These are phyloP conservation scores for Cytospora chrysosperma DNA, from an alignment of 2,329 filamentous ascomycete species.

Conservation along the genomic window DNA sequence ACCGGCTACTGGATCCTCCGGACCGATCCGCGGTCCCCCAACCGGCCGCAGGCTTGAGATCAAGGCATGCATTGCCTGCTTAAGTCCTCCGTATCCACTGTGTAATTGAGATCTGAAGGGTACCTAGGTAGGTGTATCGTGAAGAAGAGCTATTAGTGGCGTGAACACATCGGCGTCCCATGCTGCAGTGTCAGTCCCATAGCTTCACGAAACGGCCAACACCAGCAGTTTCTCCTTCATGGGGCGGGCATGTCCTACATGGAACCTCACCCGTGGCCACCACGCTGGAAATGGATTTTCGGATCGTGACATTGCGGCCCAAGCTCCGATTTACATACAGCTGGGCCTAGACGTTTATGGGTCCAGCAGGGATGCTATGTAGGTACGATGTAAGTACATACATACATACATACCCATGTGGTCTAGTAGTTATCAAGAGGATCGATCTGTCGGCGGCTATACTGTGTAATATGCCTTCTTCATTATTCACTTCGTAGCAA, in stretches of 20 bases:
- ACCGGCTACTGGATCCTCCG: neutral
- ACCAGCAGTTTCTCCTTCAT: neutral
- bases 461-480: neutral
- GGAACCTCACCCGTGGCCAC: neutral
- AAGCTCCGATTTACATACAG: neutral
- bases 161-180: too few relatives aligned
- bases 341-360: too few relatives aligned
- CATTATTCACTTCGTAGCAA: too few relatives aligned
- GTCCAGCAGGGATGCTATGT: too few relatives aligned
- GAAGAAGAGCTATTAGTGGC: neutral
- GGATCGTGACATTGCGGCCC: neutral
- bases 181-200: neutral
- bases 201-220: neutral
- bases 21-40: neutral
- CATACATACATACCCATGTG: too few relatives aligned
- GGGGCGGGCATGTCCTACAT: too few relatives aligned
- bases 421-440: neutral
- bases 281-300: neutral
- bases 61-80: neutral
- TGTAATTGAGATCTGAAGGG: neutral
- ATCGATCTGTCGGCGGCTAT: constrained; percentile 13
- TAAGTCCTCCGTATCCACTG: too few relatives aligned
- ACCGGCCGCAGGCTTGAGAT: neutral
- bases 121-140: neutral
- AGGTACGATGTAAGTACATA: too few relatives aligned